These are phyloP conservation scores for Cynara cardunculus DNA, from an alignment of 129 eudicot species.

Conservation along the genomic window DNA sequence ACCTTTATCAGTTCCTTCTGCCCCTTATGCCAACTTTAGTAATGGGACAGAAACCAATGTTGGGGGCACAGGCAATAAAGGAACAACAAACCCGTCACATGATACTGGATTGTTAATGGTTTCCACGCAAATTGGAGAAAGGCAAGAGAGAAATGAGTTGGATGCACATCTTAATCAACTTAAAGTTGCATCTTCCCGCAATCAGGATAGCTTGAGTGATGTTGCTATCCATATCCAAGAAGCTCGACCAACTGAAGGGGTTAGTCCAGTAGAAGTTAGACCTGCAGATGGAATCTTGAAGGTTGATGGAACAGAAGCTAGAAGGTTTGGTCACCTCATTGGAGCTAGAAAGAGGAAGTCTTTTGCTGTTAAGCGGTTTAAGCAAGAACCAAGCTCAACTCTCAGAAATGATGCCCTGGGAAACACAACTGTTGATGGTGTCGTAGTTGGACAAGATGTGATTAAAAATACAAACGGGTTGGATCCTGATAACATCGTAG, in stretches of 20 bases:
- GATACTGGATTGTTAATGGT: conserved; percentile 26
- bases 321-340: conserved; percentile 37
- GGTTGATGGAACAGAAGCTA: conserved; percentile 26
- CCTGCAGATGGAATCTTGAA: conserved; percentile 30
- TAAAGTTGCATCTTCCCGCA: conserved; percentile 22
- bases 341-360: conserved; percentile 76
- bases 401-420: conserved; percentile 13
- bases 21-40: conserved; percentile 4
- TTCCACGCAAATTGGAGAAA: conserved; percentile 25
- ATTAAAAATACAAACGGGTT: conserved; percentile 8
- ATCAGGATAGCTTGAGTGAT: conserved; percentile 24
- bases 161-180: conserved; percentile 10
- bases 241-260: conserved; percentile 18
- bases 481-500: conserved; percentile 11
- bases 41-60: conserved; percentile 6
- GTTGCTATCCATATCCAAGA: conserved; percentile 32
- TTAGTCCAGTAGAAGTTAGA: background rate
- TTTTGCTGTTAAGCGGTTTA: conserved; percentile 73
- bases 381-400: conserved; percentile 32
- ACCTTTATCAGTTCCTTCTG: conserved; percentile 24
- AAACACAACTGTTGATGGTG: conserved; percentile 17
- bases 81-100: conserved; percentile 14
- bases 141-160: conserved; percentile 23
- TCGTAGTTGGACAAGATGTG: conserved; percentile 20
- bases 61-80: conserved; percentile 18